Percentiles rank a stretch among this genome's conserved stretches.
Evolutionary conservation across 23 red algal genomes (phyloP).

Genomic region (Gracilariopsis chorda): DNA sequence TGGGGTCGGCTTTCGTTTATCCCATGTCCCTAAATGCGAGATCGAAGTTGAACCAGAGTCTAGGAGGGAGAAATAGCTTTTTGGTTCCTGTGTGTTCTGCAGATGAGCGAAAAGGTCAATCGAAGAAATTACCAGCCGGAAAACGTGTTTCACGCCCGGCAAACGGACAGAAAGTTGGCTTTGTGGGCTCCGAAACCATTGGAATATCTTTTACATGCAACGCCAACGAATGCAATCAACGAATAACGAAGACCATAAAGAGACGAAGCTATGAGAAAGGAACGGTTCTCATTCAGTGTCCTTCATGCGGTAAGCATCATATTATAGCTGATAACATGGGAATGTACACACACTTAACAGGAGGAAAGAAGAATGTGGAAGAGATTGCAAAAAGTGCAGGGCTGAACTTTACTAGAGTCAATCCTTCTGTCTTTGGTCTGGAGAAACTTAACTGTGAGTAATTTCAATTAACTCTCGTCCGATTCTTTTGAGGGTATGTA

Average conservation of each 20-base stretch:
- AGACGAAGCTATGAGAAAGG: slow-evolving; percentile 51
- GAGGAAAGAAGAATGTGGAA: slow-evolving; percentile 51
- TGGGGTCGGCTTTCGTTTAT: too few relatives aligned
- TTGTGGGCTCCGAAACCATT: slow-evolving; percentile 50
- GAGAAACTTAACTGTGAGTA: slow-evolving; percentile 55
- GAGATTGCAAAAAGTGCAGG: slow-evolving; percentile 50
- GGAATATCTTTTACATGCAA: slow-evolving; percentile 68
- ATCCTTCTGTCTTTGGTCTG: slow-evolving; percentile 3
- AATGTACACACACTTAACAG: slow-evolving; percentile 51
- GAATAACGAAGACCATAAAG: slow-evolving; percentile 22
- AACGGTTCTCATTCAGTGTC: slow-evolving; percentile 58
- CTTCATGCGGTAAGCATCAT: slow-evolving; percentile 50
- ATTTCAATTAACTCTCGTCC: too few relatives aligned
- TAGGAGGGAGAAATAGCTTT: not conserved
- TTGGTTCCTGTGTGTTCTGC: not conserved
- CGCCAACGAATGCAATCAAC: slow-evolving; percentile 26
- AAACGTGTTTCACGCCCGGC: not conserved
- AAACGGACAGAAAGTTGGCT: slow-evolving; percentile 21
- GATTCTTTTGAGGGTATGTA: too few relatives aligned
- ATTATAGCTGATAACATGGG: slow-evolving; percentile 64
- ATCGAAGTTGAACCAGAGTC: not conserved
- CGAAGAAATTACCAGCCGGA: not conserved
- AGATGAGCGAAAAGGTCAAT: not conserved
- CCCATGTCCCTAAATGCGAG: not conserved
- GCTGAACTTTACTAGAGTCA: slow-evolving; percentile 30